phyloP scores from a whole-genome alignment of 345 rosid species.

The Ricinus communis region DNA sequence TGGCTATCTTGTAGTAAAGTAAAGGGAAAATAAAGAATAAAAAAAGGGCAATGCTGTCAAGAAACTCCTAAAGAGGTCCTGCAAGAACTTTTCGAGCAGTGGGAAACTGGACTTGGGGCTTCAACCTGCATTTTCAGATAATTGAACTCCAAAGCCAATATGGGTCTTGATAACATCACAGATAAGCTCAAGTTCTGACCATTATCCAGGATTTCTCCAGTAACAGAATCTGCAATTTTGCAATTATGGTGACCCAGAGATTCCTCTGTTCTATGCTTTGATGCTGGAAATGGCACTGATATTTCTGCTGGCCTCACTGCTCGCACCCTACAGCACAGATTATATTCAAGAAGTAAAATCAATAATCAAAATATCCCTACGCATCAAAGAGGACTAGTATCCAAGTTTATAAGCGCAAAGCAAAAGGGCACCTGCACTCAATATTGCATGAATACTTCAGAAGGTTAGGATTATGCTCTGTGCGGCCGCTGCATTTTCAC shows the following conservation, averaged over 20 bases:
- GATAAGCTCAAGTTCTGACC: conserved; percentile 44
- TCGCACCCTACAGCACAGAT: conserved; percentile 41
- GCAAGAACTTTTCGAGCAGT: background rate
- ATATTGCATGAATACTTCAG: conserved; percentile 82
- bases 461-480: conserved; percentile 59
- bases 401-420: no score
- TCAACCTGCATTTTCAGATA: conserved; percentile 79
- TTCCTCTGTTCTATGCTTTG: conserved; percentile 30
- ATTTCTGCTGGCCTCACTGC: conserved; percentile 63
- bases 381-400: background rate
- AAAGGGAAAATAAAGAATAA: background rate
- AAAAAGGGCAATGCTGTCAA: background rate
- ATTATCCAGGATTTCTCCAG: conserved; percentile 27
- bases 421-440: conserved; percentile 63
- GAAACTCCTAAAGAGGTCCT: conserved; percentile 15
- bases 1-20: background rate
- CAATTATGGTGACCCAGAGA: conserved; percentile 11
- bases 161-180: conserved; percentile 73
- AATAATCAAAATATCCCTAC: background rate
- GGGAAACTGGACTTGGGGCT: conserved; percentile 56
- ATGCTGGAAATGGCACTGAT: conserved; percentile 24
- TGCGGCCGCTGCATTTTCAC: conserved; percentile 67
- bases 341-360: conserved; percentile 1
- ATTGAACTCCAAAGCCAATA: conserved; percentile 71
- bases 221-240: conserved; percentile 12